Evolutionary conservation across 2,329 filamentous ascomycete species (phyloP).

Genomic region (Aspergillus arachidicola): DNA sequence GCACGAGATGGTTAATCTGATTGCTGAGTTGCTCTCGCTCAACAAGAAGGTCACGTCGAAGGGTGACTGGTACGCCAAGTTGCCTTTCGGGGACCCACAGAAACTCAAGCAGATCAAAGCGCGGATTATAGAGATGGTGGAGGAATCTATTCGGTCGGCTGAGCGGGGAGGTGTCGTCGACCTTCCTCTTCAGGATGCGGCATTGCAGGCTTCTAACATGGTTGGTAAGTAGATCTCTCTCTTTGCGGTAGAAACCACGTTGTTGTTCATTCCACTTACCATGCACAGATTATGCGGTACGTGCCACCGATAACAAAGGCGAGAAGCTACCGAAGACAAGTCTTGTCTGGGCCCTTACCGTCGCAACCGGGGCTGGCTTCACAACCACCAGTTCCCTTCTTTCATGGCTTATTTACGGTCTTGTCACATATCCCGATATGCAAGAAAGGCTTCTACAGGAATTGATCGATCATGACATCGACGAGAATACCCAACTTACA

Average conservation of each 20-base stretch:
- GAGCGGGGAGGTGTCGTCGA: slow-evolving; percentile 29
- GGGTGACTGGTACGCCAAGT: slow-evolving; percentile 57
- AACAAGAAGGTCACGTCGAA: slow-evolving; percentile 62
- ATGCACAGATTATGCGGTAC: slow-evolving; percentile 34
- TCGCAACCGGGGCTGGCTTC: slow-evolving; percentile 61
- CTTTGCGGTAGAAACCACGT: too few species aligned
- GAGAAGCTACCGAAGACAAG: slow-evolving; percentile 53
- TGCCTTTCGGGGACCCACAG: slow-evolving; percentile 62
- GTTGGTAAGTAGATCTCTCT: slow-evolving; percentile 30
- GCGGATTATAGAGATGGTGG: slow-evolving; percentile 23
- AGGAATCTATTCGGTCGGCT: slow-evolving; percentile 24
- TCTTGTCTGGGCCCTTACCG: slow-evolving; percentile 48
- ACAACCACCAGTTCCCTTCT: slow-evolving; percentile 61
- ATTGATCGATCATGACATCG: slow-evolving; percentile 53
- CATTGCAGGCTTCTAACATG: slow-evolving; percentile 42
- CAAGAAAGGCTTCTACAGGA: slow-evolving; percentile 62
- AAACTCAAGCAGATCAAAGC: slow-evolving; percentile 33
- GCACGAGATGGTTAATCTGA: slow-evolving; percentile 54
- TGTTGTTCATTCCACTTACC: background rate
- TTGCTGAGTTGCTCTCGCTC: slow-evolving; percentile 55
- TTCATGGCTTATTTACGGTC: slow-evolving; percentile 59
- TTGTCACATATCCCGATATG: slow-evolving; percentile 56
- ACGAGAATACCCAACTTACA: slow-evolving; percentile 46
- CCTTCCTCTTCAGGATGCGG: slow-evolving; percentile 47
- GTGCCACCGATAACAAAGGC: slow-evolving; percentile 57